Base-by-base conservation (phyloP, 2,329 filamentous ascomycete genomes). In the Raffaelea albimanens region DNA sequence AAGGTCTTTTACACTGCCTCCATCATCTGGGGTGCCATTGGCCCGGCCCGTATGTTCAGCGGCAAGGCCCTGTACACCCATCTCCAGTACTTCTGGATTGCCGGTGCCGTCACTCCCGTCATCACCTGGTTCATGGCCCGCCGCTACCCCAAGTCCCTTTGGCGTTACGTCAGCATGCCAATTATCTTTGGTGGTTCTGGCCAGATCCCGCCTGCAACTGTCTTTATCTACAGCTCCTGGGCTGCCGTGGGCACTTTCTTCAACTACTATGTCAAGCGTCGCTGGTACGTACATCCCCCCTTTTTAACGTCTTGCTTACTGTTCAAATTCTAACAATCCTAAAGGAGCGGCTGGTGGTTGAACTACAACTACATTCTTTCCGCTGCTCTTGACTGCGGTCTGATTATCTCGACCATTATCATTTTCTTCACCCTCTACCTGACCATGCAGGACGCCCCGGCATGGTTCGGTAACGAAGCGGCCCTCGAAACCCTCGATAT, bases 11-110 rank as follows among this genome's bases (percentile, higher is more conserved):
- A 67, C 53, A 72, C 67, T 3, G 67, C 68, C 1, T 69, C 67
- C 1, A 61, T 74, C 14, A 67, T 75, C 48, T 75, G 72, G 72
- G 74, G 69, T 40, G 64, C 67, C n/a, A 67, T 76, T 16, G 73
- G 74, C 2, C 74, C 73, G 0, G 60, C 61, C 2, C 63, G 72
- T 14, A 61, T 75, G 2, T 75, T 72, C 58, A 68, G 64, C 5
- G 59, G 59, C 14, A 71, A 71, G 5, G 60, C 63, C 43, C 71
- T 73, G 39, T 75, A 75, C 55, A 67, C 64, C 3, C 57, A 61
- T 1, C 58, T 75, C 20, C 57, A 74, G 18, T 69, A 73, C 51
- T 72, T 75, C 55, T 75, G 75, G 61, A 73, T 69, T 67, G 69
- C 75, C 20, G 73, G 62, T 13, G 56, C 61, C 3, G 45, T 69